phyloP scores from a whole-genome alignment of 108 stramenopile species.

The Discostella stelligeroides region DNA sequence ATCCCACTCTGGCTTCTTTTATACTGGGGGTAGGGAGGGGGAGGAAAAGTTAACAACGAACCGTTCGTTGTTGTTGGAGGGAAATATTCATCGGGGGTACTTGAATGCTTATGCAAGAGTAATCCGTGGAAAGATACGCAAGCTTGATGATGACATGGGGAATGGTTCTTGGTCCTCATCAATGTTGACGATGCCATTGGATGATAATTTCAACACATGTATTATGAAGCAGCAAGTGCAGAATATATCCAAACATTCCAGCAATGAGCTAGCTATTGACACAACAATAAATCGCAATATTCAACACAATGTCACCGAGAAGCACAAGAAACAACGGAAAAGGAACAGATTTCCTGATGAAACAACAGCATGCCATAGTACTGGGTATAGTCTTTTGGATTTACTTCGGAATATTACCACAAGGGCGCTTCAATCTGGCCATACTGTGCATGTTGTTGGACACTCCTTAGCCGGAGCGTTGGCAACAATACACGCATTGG shows the following conservation, averaged over 20 bases:
- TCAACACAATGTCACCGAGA: constrained; percentile 7
- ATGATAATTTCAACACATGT: constrained; percentile 34
- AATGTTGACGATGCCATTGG: constrained; percentile 4
- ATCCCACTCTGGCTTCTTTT: constrained; percentile 53
- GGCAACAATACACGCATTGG: constrained; percentile 48
- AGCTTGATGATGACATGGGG: constrained; percentile 4
- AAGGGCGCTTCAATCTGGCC: constrained; percentile 30
- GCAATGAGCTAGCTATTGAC: background rate
- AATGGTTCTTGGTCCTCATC: background rate
- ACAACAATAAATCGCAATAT: background rate
- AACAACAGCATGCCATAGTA: constrained; percentile 8
- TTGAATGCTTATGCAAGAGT: constrained; percentile 61
- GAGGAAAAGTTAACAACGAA: background rate
- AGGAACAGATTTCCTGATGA: no score
- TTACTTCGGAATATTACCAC: constrained; percentile 41
- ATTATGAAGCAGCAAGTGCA: constrained; percentile 8
- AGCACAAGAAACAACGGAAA: background rate
- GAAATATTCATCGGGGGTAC: constrained; percentile 59
- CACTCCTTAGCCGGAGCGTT: constrained; percentile 54
- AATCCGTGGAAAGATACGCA: constrained; percentile 48
- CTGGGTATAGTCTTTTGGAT: constrained; percentile 33
- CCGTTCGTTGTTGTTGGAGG: constrained; percentile 6
- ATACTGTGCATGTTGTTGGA: constrained; percentile 50
- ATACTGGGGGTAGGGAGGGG: background rate
- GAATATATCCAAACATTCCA: constrained; percentile 4